phyloP scores from a whole-genome alignment of 441 rosid genomes.

The Gossypium trilobum region DNA sequence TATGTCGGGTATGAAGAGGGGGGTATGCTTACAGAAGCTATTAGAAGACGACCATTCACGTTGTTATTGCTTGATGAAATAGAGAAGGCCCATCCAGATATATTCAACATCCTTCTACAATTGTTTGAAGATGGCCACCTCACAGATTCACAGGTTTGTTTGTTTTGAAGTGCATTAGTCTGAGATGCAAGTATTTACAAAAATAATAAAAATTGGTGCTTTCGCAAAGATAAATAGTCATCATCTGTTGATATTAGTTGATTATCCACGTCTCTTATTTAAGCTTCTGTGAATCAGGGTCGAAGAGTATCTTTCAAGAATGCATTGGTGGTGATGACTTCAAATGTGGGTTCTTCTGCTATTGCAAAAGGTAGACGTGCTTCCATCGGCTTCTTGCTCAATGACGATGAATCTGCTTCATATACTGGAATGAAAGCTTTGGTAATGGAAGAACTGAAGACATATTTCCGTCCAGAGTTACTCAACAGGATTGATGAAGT shows the following conservation, averaged over 20 bases:
- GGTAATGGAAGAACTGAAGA: conserved; percentile 56
- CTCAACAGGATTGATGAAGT: conserved; percentile 70
- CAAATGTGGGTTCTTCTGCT: conserved; percentile 59
- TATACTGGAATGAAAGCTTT: conserved; percentile 53
- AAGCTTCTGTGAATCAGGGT: conserved; percentile 38
- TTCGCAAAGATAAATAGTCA: neutral
- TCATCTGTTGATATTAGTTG: neutral
- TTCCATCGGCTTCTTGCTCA: conserved; percentile 51
- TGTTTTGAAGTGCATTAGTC: neutral
- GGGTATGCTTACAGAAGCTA: conserved; percentile 70
- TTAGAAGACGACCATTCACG: conserved; percentile 63
- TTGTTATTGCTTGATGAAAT: conserved; percentile 67
- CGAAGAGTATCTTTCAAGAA: conserved; percentile 68
- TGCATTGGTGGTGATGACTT: conserved; percentile 65
- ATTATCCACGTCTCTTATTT: conserved; percentile 11
- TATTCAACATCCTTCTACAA: conserved; percentile 69
- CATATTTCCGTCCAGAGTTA: conserved; percentile 65
- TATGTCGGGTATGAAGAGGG: conserved; percentile 71
- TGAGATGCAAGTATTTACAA: neutral
- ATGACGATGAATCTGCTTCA: conserved; percentile 42
- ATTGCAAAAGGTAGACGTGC: conserved; percentile 57
- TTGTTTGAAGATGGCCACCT: conserved; percentile 73
- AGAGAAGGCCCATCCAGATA: conserved; percentile 76
- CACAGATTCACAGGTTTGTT: conserved; percentile 69
- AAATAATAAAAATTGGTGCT: neutral